Evolutionary conservation across 257 asterid species (phyloP).

Genomic region (Solanum boliviense): DNA sequence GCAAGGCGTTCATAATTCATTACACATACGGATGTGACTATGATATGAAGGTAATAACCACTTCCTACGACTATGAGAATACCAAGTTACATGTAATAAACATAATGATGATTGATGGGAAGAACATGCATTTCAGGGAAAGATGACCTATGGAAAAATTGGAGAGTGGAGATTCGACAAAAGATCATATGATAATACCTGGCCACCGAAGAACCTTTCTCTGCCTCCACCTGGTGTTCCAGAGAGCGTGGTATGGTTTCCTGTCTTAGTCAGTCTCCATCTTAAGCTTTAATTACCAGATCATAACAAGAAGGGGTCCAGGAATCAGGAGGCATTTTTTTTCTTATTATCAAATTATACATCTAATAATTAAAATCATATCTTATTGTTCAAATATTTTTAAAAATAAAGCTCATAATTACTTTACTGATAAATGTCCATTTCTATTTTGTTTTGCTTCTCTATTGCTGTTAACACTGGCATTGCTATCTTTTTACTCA

Average conservation of each 20-base stretch:
- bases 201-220: slow-evolving; percentile 81
- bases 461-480: not conserved
- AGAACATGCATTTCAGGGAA: slow-evolving; percentile 39
- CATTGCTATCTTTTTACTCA: not conserved
- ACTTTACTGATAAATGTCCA: not conserved
- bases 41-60: slow-evolving; percentile 54
- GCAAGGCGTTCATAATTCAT: slow-evolving; percentile 74
- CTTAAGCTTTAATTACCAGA: not conserved
- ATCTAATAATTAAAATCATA: not conserved
- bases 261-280: not conserved
- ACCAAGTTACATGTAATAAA: not conserved
- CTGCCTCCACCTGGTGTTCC: slow-evolving; percentile 95
- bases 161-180: slow-evolving; percentile 99
- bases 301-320: not conserved
- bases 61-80: not conserved
- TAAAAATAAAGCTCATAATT: not conserved
- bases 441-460: not conserved
- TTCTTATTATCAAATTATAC: not conserved
- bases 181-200: slow-evolving; percentile 48
- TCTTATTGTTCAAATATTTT: not conserved
- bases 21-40: slow-evolving; percentile 94
- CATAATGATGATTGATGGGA: not conserved
- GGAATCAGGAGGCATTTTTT: not conserved
- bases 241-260: slow-evolving; percentile 70
- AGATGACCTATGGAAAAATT: slow-evolving; percentile 72